Base-by-base conservation (phyloP, 371 early-diverging fungal genomes). In the Apophysomyces ossiformis region DNA sequence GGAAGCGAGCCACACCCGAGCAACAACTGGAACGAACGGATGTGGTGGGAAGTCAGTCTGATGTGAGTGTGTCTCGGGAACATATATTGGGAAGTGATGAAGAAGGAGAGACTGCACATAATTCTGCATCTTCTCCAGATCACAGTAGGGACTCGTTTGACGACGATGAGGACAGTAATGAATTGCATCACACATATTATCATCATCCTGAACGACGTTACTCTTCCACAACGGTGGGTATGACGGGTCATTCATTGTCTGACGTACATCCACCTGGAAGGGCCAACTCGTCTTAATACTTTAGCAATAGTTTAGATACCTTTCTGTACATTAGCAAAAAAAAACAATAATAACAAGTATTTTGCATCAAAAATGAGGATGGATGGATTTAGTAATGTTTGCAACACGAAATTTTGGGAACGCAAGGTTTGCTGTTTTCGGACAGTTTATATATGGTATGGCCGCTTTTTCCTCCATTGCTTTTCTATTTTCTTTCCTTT, bases 191-290 rank as follows among this genome's bases (percentile, higher is more conserved):
- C 26, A 58, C 54, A 7, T 77, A 77, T 47, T 74, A 74, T 13
- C 78, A 77, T 38, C 78, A 77, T 26, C 78, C 74, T 5, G 77
- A 77, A 43, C 38, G 67, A 32, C 56, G 54, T 16, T 39, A 57
- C 21, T 73, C 73, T 59, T 39, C 59, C 18, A 26, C 54, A 50
- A 32, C 54, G 16, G 54, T 50, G 7, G 54, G 21, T 21, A n/a
- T 50, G 54, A 8, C 21, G 9, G 21, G 21, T 7, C 18, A 9
- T 6, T 7, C 54, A 18, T 2, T 11, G 41, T 32, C 54, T 5
- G 21, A 16, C 21, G 21, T 21, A 5, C 7, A 18, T 50, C 18
- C 21, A 9, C 54, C 35, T 18, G 54, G 21, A 50, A 16, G 54
- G 6, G n/a, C 54, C 2, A 50, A 50, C 21, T 50, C 54, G 7